Evolutionary conservation across 768 basidiomycete genomes (phyloP).

Genomic region (Fistulinella prunicolor): DNA sequence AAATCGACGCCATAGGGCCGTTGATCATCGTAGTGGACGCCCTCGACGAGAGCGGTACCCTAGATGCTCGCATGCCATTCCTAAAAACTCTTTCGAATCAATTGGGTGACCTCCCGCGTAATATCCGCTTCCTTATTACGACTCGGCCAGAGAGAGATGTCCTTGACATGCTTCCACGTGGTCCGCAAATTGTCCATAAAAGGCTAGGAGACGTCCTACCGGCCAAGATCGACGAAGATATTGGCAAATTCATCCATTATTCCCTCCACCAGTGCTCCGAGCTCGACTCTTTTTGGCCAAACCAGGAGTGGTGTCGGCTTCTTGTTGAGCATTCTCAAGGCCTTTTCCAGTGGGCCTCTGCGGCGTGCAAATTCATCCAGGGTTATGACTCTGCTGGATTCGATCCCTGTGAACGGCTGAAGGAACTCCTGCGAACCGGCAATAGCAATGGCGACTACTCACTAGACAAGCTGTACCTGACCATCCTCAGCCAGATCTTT

Average conservation of each 20-base stretch:
- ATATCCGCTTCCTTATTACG: slow-evolving; percentile 20
- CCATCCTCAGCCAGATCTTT: neutral
- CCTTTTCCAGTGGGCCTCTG: slow-evolving; percentile 26
- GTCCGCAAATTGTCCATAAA: neutral
- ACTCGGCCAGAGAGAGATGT: slow-evolving; percentile 16
- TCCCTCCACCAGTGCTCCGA: neutral
- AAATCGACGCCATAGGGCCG: slow-evolving; percentile 19
- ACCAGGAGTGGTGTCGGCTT: too few species aligned
- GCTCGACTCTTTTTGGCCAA: neutral
- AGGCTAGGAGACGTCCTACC: neutral
- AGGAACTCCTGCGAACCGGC: neutral
- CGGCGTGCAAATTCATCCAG: slow-evolving; percentile 16
- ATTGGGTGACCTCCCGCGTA: slow-evolving; percentile 4
- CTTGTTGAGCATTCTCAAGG: slow-evolving; percentile 15
- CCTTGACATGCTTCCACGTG: neutral
- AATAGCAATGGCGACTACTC: neutral
- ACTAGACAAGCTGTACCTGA: neutral
- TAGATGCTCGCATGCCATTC: slow-evolving; percentile 6
- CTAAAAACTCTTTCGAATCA: slow-evolving; percentile 9
- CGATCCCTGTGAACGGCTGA: neutral
- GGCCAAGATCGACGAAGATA: neutral
- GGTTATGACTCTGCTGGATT: neutral
- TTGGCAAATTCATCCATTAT: neutral
- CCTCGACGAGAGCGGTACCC: slow-evolving; percentile 21
- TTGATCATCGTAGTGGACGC: slow-evolving; percentile 31